Evolutionary conservation across 2,329 filamentous ascomycete genomes (phyloP).

Genomic region (Paracorniculantispora psalliotae): DNA sequence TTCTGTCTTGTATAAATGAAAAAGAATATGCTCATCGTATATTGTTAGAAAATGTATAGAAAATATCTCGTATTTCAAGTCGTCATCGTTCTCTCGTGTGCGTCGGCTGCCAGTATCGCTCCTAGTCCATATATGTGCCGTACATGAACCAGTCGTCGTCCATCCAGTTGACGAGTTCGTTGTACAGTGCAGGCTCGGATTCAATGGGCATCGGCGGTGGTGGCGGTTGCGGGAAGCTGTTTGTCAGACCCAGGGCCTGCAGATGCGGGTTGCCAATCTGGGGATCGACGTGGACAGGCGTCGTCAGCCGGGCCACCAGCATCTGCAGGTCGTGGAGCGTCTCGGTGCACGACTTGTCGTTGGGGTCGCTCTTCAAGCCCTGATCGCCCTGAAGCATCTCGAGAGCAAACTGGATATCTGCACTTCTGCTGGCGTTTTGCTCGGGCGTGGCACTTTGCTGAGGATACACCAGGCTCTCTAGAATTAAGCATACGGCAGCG

Average conservation of each 20-base stretch:
- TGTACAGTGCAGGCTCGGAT: slow-evolving; percentile 28
- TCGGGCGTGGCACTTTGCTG: slow-evolving; percentile 19
- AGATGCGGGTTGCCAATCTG: slow-evolving; percentile 19
- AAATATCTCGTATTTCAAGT: background rate
- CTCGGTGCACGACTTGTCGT: slow-evolving; percentile 32
- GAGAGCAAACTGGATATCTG: slow-evolving; percentile 37
- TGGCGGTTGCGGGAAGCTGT: slow-evolving; percentile 10
- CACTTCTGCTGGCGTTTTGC: slow-evolving; percentile 21
- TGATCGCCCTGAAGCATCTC: slow-evolving; percentile 35
- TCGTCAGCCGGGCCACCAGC: slow-evolving; percentile 31
- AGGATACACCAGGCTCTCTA: slow-evolving; percentile 38
- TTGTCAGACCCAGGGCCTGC: slow-evolving; percentile 5
- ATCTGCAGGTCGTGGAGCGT: slow-evolving; percentile 34
- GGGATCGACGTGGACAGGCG: slow-evolving; percentile 18
- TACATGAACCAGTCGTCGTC: slow-evolving; percentile 32
- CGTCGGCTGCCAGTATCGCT: background rate
- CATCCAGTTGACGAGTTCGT: slow-evolving; percentile 34
- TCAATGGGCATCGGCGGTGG: slow-evolving; percentile 26
- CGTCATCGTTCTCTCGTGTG: background rate
- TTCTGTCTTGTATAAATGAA: background rate
- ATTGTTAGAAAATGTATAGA: background rate
- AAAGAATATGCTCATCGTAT: background rate
- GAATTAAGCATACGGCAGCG: slow-evolving; percentile 42
- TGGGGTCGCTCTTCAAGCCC: slow-evolving; percentile 32
- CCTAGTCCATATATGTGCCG: slow-evolving; percentile 20